Percentiles rank a stretch among this genome's conserved stretches.
phyloP scores from a whole-genome alignment of 495 filamentous ascomycete species.

The Penicillium pulvis region DNA sequence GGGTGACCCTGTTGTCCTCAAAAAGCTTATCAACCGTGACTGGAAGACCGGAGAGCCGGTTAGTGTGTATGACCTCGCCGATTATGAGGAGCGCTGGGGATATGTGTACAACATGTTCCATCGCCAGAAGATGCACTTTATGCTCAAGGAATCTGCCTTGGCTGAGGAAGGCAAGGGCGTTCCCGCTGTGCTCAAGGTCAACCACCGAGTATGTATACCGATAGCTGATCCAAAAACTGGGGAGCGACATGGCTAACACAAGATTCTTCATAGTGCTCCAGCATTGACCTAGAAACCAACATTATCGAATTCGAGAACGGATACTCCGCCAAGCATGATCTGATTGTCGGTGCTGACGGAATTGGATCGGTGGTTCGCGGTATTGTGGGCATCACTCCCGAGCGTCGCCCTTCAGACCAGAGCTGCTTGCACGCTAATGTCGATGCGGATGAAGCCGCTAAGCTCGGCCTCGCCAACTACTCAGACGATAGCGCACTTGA shows the following conservation, averaged over 20 bases:
- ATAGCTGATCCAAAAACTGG: not conserved
- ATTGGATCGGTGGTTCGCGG: constrained; percentile 47
- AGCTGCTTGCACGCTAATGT: constrained; percentile 52
- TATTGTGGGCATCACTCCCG: constrained; percentile 45
- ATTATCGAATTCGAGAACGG: constrained; percentile 43
- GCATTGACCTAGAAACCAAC: constrained; percentile 39
- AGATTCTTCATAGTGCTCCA: constrained; percentile 27
- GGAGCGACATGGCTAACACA: not conserved
- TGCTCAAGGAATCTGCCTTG: constrained; percentile 53
- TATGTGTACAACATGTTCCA: constrained; percentile 60
- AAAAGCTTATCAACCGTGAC: constrained; percentile 51
- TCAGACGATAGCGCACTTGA: constrained; percentile 46
- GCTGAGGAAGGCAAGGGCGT: constrained; percentile 43
- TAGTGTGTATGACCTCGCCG: constrained; percentile 46
- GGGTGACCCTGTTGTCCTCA: constrained; percentile 50
- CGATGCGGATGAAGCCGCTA: constrained; percentile 42
- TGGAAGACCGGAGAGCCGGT: constrained; percentile 50
- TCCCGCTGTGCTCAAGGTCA: constrained; percentile 44
- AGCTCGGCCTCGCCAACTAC: constrained; percentile 46
- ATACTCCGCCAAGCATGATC: constrained; percentile 33
- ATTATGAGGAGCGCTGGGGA: constrained; percentile 48
- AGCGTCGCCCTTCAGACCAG: constrained; percentile 45
- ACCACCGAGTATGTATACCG: constrained; percentile 36
- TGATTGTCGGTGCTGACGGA: constrained; percentile 49
- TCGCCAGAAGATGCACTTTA: constrained; percentile 55